These are phyloP conservation scores for Eutrema salsugineum DNA, from an alignment of 441 rosid genomes.

Conservation along the genomic window DNA sequence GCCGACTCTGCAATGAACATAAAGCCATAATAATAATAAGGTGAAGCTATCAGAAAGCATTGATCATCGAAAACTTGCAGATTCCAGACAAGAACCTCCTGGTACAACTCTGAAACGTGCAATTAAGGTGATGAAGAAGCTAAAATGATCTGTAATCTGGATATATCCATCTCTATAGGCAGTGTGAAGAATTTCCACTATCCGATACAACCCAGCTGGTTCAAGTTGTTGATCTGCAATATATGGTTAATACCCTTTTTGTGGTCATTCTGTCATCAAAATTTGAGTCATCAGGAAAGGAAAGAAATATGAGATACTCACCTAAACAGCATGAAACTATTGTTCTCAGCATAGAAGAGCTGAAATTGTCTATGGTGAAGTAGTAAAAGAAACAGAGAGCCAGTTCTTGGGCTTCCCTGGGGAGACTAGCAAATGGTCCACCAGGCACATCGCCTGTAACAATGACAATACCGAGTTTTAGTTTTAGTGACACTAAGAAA, in stretches of 20 bases:
- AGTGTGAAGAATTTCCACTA: conserved; percentile 60
- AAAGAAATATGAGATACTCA: conserved; percentile 33
- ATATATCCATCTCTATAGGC: conserved; percentile 65
- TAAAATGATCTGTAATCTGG: conserved; percentile 58
- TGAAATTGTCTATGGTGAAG: conserved; percentile 48
- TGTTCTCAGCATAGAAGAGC: conserved; percentile 50
- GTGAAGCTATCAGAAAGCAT: background rate
- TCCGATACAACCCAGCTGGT: conserved; percentile 45
- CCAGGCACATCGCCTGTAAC: conserved; percentile 41
- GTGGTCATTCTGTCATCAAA: background rate
- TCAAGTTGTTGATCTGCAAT: conserved; percentile 66
- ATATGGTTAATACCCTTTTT: background rate
- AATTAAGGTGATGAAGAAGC: conserved; percentile 69
- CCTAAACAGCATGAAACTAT: conserved; percentile 64
- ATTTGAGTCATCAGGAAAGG: background rate
- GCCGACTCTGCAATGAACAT: conserved; percentile 42
- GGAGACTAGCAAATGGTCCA: conserved; percentile 76
- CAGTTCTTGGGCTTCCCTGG: conserved; percentile 67
- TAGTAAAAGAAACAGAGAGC: conserved; percentile 65
- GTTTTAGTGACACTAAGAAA: background rate
- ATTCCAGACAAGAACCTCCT: conserved; percentile 29
- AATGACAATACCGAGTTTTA: background rate
- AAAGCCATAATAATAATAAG: background rate
- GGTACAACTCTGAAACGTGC: conserved; percentile 52
- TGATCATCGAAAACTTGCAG: background rate